Percentiles rank a stretch among this genome's conserved stretches.
These are phyloP conservation scores for Mycena galopus DNA, from an alignment of 768 basidiomycete genomes.

Conservation along the genomic window DNA sequence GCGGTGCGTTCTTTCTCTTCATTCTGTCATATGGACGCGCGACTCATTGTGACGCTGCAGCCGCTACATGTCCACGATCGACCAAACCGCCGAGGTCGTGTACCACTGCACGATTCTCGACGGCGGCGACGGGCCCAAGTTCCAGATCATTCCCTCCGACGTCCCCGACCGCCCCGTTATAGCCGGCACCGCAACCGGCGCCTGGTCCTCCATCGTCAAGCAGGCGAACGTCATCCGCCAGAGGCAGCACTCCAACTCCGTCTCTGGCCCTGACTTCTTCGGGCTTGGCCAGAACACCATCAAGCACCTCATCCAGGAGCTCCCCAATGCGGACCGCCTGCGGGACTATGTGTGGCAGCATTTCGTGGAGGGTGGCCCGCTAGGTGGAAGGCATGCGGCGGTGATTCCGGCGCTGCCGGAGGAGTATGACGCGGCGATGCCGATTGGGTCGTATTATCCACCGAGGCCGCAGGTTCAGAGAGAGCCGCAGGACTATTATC, in stretches of 20 bases:
- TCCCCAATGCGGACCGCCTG: constrained; percentile 77
- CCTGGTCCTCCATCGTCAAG: constrained; percentile 88
- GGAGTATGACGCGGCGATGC: constrained; percentile 68
- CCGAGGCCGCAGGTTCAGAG: background rate
- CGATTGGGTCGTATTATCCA: constrained; percentile 63
- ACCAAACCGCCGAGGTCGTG: constrained; percentile 74
- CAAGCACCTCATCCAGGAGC: constrained; percentile 90
- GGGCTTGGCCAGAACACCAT: constrained; percentile 90
- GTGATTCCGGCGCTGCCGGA: constrained; percentile 86
- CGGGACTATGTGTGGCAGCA: constrained; percentile 90
- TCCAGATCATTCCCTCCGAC: constrained; percentile 85
- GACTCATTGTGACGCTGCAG: constrained; percentile 49
- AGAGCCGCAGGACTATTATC: constrained; percentile 51
- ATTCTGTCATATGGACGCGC: constrained; percentile 8
- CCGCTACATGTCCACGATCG: constrained; percentile 82
- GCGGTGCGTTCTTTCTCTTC: constrained; percentile 58
- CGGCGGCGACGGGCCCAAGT: constrained; percentile 88
- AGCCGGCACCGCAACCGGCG: constrained; percentile 90
- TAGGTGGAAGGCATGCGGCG: constrained; percentile 86
- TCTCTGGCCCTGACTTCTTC: constrained; percentile 91
- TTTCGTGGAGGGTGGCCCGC: constrained; percentile 87
- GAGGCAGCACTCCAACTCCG: constrained; percentile 87
- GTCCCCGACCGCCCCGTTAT: constrained; percentile 78
- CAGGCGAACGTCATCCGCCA: constrained; percentile 86
- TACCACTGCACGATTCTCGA: constrained; percentile 89